Evolutionary conservation across 768 basidiomycete genomes (phyloP).

Genomic region (Pleurotus salmoneostramineus): DNA sequence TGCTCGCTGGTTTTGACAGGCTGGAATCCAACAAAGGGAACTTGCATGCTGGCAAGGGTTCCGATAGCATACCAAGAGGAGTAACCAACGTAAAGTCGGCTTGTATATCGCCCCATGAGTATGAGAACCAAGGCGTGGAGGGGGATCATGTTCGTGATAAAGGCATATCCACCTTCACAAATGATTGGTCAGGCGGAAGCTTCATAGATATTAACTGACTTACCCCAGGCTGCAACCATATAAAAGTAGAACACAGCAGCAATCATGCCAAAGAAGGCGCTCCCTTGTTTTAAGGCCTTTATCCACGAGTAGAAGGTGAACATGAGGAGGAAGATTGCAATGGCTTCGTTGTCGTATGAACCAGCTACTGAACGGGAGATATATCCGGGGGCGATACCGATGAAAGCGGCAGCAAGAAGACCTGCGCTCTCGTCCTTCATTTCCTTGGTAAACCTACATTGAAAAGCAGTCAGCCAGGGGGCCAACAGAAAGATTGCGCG

Average conservation of each 20-base stretch:
- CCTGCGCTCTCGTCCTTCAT: constrained; percentile 95
- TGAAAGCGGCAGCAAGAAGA: constrained; percentile 95
- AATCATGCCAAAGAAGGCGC: constrained; percentile 84
- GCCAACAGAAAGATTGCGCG: neutral
- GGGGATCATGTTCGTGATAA: constrained; percentile 99
- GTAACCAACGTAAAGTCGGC: constrained; percentile 90
- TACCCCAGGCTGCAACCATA: constrained; percentile 99
- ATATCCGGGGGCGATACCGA: constrained; percentile 96
- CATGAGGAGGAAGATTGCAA: constrained; percentile 99
- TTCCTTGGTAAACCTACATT: constrained; percentile 82
- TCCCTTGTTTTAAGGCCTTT: constrained; percentile 90
- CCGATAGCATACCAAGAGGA: constrained; percentile 98
- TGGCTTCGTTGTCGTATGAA: constrained; percentile 99
- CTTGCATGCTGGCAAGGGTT: constrained; percentile 97
- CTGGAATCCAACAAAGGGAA: constrained; percentile 98
- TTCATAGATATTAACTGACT: constrained; percentile 17
- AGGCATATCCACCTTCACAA: constrained; percentile 84
- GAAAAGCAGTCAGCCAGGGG: neutral
- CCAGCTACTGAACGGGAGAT: constrained; percentile 99
- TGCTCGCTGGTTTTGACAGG: constrained; percentile 98
- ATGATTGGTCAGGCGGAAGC: neutral
- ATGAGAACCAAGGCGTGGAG: constrained; percentile 92
- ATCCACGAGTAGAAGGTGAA: constrained; percentile 98
- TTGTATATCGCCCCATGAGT: constrained; percentile 93
- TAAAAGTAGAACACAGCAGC: constrained; percentile 98